Evolutionary conservation across 768 basidiomycete species (phyloP).

Genomic region (Pisolithus tinctorius): DNA sequence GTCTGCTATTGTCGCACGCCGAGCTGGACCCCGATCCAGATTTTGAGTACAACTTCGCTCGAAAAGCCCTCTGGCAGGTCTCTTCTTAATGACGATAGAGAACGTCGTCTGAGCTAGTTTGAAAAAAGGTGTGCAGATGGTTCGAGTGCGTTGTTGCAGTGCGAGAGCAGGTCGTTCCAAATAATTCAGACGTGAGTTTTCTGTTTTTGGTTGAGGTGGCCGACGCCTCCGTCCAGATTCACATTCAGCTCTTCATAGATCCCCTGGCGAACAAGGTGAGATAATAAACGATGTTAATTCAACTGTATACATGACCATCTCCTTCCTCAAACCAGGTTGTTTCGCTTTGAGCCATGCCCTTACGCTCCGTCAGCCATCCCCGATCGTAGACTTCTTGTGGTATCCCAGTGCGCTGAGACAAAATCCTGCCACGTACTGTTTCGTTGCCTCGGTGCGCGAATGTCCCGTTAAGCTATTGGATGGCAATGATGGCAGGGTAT

Average conservation of each 20-base stretch:
- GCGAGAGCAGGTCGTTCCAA: conserved; percentile 65
- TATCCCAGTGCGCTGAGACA: conserved; percentile 65
- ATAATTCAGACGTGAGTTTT: conserved; percentile 39
- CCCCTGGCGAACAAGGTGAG: conserved; percentile 1
- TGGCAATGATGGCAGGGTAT: conserved; percentile 66
- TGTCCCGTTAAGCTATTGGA: conserved; percentile 83
- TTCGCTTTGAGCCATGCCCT: conserved; percentile 10
- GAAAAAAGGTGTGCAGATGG: conserved; percentile 68
- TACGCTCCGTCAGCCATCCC: conserved; percentile 49
- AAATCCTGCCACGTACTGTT: conserved; percentile 69
- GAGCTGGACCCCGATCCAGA: conserved; percentile 17
- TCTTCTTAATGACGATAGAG: neutral
- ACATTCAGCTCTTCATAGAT: neutral
- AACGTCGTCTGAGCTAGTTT: neutral
- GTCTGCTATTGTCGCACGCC: conserved; percentile 6
- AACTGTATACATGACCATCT: neutral
- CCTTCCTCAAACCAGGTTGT: neutral
- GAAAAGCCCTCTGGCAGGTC: conserved; percentile 51
- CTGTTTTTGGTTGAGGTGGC: neutral
- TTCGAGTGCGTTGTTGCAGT: conserved; percentile 55
- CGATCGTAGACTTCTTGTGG: conserved; percentile 79
- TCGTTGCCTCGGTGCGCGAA: conserved; percentile 77
- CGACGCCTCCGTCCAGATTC: neutral
- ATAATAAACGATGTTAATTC: neutral
- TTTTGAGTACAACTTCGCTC: conserved; percentile 41